Evolutionary conservation across 1,284 basidiomycete genomes (phyloP), one percentile per base, ranked within the genome.

Genomic region (Pseudozyma pruni): DNA sequence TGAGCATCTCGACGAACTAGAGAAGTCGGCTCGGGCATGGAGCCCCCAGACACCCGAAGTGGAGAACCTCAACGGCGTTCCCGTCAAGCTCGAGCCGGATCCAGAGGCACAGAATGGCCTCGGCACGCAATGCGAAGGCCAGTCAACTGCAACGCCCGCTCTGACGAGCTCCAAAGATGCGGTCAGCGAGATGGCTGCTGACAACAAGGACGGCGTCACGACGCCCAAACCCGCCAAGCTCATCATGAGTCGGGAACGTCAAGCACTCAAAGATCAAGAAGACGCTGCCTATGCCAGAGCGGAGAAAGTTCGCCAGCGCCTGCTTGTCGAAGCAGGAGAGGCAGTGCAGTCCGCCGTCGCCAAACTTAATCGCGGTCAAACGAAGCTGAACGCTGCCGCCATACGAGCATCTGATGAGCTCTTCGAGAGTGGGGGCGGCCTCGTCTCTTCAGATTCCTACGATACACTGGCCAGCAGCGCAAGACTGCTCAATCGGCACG

Each of bases 271-370:
- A 23, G 52, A 56, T 19, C 19, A 51, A 13, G 79, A 81, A 47
- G 72, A 79, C 14, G 48, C 38, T 8, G 70, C 76, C 14, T 81
- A 81, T 37, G 60, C 59, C 14, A 69, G 60, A 8, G 76, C 78
- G 2, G 79, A 81, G 38, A 52, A 63, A 22, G 68, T 75, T 16
- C 70, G 78, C 11, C 76, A 69, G 32, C 60, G 68, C 1, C 57
- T 81, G 8, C 69, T 81, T 5, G 43, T 42, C 4, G 75, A 76
- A 37, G 59, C 68, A 1, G 59, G 74, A 17, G 67, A 74, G 0
- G 45, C 38, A 10, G 76, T 81, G 5, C 70, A 74, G 29, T 42
- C 50, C 6, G 56, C 45, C 0, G n/a, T 72, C 20, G 22, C 34
- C 17, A 59, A 39, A 23, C 32, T 73, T 8, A 35, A 49, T 4